Base-by-base conservation (phyloP, 768 basidiomycete species). In the Daedaleopsis sinensis region DNA sequence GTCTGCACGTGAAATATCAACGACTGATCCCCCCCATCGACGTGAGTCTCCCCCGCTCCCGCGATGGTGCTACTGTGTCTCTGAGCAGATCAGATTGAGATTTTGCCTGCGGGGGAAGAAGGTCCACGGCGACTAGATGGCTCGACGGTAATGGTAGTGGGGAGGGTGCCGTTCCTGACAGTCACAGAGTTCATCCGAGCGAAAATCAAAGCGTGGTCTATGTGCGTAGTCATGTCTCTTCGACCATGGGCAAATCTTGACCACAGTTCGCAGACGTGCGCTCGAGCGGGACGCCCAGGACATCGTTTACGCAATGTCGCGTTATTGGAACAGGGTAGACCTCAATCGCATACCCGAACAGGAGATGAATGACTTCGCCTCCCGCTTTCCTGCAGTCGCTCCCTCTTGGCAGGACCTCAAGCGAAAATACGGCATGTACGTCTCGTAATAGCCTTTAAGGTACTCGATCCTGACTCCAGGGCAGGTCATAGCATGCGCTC, bases 271-370 rank as follows among this genome's bases (percentile, higher is more conserved):
- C 74, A 92, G 91, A 71, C 87, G 89, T 55, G 84, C 84, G 39
- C 78, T 79, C 23, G 89, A 91, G 58, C 78, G 82, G 58, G 92
- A 94, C 68, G 91, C 91, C 10, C 85, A 85, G 65, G 92, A 94
- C 64, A 91, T 94, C 67, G 72, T 79, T 46, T 93, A 85, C 70
- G 80, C 85, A 42, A 78, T 94, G 67, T 79, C 83, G 59, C 85
- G 84, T 57, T 91, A 88, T 70, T 93, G 92, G 91, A 90, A 88
- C 70, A 80, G 82, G 57, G 84, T 94, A 62, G 92, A 94, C 73
- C 86, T 93, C 66, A 94, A 94, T 71, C 89, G 92, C 66, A 88
- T 94, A 61, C 87, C 88, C 27, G 92, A 94, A 73, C 84, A 87
- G 61, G 92, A 94, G 70, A 94, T 94, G 92, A 85, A 85, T 60